These are phyloP conservation scores for Metahyphopichia silvanorum DNA, from an alignment of 805 yeast genomes.

Conservation along the genomic window DNA sequence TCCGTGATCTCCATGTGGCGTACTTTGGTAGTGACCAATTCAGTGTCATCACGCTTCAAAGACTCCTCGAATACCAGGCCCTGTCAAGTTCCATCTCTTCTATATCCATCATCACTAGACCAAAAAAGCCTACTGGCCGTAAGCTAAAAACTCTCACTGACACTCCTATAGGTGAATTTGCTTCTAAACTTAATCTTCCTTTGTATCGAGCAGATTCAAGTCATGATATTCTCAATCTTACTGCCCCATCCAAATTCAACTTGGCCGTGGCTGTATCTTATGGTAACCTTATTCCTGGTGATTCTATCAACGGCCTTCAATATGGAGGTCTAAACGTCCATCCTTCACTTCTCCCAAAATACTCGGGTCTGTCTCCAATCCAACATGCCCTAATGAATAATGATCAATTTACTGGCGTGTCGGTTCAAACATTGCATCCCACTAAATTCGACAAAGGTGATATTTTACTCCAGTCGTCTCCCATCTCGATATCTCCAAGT, in stretches of 20 bases:
- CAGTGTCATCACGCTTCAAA: conserved; percentile 52
- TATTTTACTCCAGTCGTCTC: conserved; percentile 56
- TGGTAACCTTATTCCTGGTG: conserved; percentile 74
- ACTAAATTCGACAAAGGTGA: conserved; percentile 78
- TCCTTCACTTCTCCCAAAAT: conserved; percentile 81
- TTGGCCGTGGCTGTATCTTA: conserved; percentile 89
- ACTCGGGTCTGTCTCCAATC: conserved; percentile 88
- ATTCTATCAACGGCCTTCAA: conserved; percentile 44
- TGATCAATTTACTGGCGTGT: conserved; percentile 70
- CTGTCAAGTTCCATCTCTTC: conserved; percentile 20
- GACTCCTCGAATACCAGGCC: conserved; percentile 22
- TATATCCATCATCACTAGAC: conserved; percentile 62
- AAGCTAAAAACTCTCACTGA: conserved; percentile 44
- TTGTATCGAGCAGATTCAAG: conserved; percentile 52
- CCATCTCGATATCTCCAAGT: conserved; percentile 32
- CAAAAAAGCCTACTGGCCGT: conserved; percentile 65
- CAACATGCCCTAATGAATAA: conserved; percentile 71
- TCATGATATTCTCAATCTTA: conserved; percentile 29
- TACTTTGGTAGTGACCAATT: conserved; percentile 80
- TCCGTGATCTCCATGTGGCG: conserved; percentile 42
- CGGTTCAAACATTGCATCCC: conserved; percentile 89
- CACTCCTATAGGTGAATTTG: conserved; percentile 50
- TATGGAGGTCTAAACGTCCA: conserved; percentile 87
- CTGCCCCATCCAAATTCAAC: conserved; percentile 37
- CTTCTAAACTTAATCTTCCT: conserved; percentile 27